Evolutionary conservation across 768 basidiomycete species (phyloP), one percentile per base, ranked within the genome.

Genomic region (Hebeloma cylindrosporum): DNA sequence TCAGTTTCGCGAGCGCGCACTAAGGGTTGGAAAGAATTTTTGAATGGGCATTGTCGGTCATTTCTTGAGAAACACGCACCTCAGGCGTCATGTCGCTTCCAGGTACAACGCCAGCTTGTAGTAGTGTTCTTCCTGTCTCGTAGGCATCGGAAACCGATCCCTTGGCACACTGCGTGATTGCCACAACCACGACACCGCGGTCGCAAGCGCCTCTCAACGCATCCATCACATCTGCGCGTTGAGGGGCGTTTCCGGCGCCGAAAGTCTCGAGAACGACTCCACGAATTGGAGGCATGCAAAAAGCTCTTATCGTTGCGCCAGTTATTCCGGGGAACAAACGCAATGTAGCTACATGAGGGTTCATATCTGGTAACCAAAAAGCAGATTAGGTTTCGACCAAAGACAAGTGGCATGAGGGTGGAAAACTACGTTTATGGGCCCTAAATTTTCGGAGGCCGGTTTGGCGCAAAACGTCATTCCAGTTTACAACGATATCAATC

Each of bases 81-180:
- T 95, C 92, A n/a, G 92, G 89, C 1, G 93, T 96, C 93, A 95
- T 94, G 62, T 96, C 93, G 20, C 80, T 81, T 5, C 93, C 93
- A 0, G 88, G 76, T 9, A 93, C 78, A 14, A 94, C 84, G 0
- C 93, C 92, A n/a, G 70, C 75, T 35, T 80, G 74, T 25, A 82
- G 68, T 16, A 93, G 70, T 2, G 78, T 76, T 52, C 83, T 71
- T 3, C 88, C 90, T 9, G 87, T 85, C 65, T 88, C 83, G 54
- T 94, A 94, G 11, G 84, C 82, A 56, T 86, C 82, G 7, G 85
- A 86, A 7, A 97, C 93, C 3, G 85, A 76, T 6, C 94, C 94
- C 61, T 85, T 92, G 11, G 81, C 60, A 59, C 94, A 96, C 58
- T 97, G 94, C 0, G 91, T 84, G 38, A 96, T 93, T 8, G 93